These are phyloP conservation scores for Pyrus hybrid DNA, from an alignment of 331 rosid species.

Conservation along the genomic window DNA sequence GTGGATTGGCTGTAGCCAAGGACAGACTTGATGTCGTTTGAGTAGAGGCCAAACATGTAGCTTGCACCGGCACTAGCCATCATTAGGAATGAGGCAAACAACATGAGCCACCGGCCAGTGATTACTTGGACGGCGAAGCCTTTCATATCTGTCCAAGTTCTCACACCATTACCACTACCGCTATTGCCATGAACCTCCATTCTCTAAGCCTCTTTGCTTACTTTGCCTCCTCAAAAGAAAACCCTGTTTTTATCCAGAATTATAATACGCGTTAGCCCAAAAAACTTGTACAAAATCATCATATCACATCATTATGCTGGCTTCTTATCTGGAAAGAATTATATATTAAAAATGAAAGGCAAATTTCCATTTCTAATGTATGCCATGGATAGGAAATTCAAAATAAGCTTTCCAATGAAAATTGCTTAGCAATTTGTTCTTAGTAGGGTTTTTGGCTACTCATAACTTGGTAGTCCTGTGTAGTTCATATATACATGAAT, in stretches of 20 bases:
- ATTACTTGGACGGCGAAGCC: conserved; percentile 27
- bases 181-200: background rate
- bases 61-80: conserved; percentile 73
- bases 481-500: background rate
- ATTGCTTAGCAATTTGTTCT: background rate
- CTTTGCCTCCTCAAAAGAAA: too few relatives aligned
- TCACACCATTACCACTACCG: background rate
- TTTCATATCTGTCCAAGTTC: conserved; percentile 14
- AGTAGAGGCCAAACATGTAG: conserved; percentile 76
- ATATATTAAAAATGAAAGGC: background rate
- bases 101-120: conserved; percentile 62
- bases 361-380: background rate
- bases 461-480: background rate
- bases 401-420: background rate
- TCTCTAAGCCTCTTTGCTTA: background rate
- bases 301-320: background rate
- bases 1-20: conserved; percentile 76
- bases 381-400: background rate
- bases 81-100: conserved; percentile 61
- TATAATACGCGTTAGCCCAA: background rate
- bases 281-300: background rate
- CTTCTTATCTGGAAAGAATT: background rate
- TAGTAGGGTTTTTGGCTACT: too few relatives aligned
- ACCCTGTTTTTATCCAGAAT: background rate
- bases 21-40: conserved; percentile 39